Evolutionary conservation across 306 rosid species (phyloP), one percentile per base, ranked within the genome.

Genomic region (Malus domestica): DNA sequence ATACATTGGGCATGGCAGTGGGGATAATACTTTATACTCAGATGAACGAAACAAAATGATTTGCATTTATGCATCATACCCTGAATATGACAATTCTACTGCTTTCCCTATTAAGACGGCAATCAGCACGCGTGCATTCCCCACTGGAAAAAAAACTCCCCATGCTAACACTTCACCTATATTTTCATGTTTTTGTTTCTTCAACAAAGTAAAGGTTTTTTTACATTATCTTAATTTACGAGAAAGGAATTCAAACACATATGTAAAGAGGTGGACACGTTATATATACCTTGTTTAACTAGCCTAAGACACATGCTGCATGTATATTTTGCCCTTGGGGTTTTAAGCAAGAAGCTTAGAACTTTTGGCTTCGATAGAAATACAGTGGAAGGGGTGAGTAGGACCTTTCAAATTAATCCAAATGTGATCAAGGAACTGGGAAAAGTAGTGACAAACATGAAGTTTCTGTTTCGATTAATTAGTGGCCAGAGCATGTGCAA

Each of bases 61-160:
- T 60, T 42, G 57, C 44, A 74, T 44, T 25, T 12, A 12, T 60
- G 15, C 27, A 38, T 38, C 42, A 7, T 38, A 38, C 9, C 42
- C 45, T 44, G 78, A 62, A 44, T 49, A 74, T 19, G 78, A 74
- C 78, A 62, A 62, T 13, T 59, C 4, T 27, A 61, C 77, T 25
- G 70, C 55, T n/a, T 45, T 74, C 70, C 83, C 52, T 30, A 10
- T 68, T 10, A 70, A 67, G 44, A 25, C 57, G 70, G 75, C 79
- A 80, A 68, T 32, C 23, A 73, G 79, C 83, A 79, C 75, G 79
- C 83, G 75, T 67, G 79, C 79, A 67, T 67, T 1, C 45, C 65
- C 62, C 72, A 58, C 55, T 54, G 23, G 55, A 30, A 12, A 23
- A 23, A 23, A 67, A 29, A 59, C 63, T 67, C 70, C 49, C 79